Percentiles rank a stretch among this genome's conserved stretches.
Evolutionary conservation across 805 yeast species (phyloP).

Genomic region (Zygotorulaspora chibaensis): DNA sequence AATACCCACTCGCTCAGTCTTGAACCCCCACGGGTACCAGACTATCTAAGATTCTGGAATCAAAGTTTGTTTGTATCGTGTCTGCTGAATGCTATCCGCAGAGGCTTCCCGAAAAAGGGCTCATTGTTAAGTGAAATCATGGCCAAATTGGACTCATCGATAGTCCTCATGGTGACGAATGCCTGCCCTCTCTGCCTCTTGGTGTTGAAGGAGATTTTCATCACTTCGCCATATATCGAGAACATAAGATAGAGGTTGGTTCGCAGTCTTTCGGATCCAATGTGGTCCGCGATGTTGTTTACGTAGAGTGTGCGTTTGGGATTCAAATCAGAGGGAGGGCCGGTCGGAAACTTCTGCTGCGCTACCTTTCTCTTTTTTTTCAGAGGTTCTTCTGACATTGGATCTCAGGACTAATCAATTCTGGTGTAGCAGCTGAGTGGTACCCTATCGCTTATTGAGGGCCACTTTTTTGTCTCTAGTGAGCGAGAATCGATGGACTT

Average conservation of each 20-base stretch:
- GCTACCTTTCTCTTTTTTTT: slow-evolving; percentile 14
- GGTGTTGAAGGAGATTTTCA: slow-evolving; percentile 45
- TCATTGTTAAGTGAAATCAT: slow-evolving; percentile 44
- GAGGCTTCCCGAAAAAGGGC: slow-evolving; percentile 48
- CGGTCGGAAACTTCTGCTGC: neutral
- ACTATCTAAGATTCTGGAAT: neutral
- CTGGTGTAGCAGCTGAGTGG: neutral
- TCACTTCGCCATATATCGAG: slow-evolving; percentile 61
- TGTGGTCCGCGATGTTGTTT: slow-evolving; percentile 55
- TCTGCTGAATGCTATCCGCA: slow-evolving; percentile 44
- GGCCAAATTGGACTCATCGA: slow-evolving; percentile 50
- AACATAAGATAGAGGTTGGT: slow-evolving; percentile 56
- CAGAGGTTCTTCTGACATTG: slow-evolving; percentile 11
- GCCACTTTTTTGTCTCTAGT: neutral
- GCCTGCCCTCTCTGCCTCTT: slow-evolving; percentile 62
- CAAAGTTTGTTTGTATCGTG: slow-evolving; percentile 15
- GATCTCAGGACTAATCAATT: neutral
- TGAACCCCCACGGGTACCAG: too few species aligned
- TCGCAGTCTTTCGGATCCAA: slow-evolving; percentile 42
- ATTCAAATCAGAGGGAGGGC: slow-evolving; percentile 1
- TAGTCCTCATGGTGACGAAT: slow-evolving; percentile 49
- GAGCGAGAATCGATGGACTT: neutral
- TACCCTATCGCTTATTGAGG: neutral
- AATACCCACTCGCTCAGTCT: too few species aligned
- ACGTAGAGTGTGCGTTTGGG: slow-evolving; percentile 52